phyloP scores from a whole-genome alignment of 2,329 filamentous ascomycete species.

The Ophiostoma populinum region DNA sequence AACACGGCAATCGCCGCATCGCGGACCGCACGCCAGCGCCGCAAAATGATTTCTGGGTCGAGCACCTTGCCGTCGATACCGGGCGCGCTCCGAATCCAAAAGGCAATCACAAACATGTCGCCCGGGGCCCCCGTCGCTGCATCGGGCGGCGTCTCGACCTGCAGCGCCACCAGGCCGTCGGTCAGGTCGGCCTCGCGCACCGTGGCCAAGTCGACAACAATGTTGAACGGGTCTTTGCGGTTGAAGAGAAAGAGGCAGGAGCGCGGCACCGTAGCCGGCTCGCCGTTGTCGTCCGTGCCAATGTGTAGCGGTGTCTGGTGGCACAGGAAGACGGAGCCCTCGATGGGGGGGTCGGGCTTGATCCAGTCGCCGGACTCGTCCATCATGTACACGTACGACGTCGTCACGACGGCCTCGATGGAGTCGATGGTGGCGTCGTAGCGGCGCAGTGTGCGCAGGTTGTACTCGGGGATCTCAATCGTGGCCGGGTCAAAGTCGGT shows the following conservation, averaged over 20 bases:
- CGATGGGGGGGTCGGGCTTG: slow-evolving; percentile 50
- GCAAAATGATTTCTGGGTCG: slow-evolving; percentile 19
- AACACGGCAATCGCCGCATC: slow-evolving; percentile 15
- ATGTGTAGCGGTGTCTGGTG: slow-evolving; percentile 32
- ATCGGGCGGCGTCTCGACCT: slow-evolving; percentile 4
- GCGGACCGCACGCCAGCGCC: slow-evolving; percentile 22
- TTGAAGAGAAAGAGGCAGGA: slow-evolving; percentile 57
- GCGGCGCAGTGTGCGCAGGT: slow-evolving; percentile 66
- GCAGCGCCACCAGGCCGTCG: slow-evolving; percentile 24
- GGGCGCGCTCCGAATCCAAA: slow-evolving; percentile 32
- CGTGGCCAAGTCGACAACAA: slow-evolving; percentile 45
- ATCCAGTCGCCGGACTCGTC: slow-evolving; percentile 55
- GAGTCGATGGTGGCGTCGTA: slow-evolving; percentile 57
- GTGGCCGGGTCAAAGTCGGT: slow-evolving; percentile 29
- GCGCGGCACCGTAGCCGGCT: slow-evolving; percentile 20
- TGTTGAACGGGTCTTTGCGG: slow-evolving; percentile 52
- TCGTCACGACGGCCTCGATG: slow-evolving; percentile 68
- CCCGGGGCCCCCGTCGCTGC: slow-evolving; percentile 1
- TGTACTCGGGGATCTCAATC: slow-evolving; percentile 56
- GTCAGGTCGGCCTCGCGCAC: slow-evolving; percentile 47
- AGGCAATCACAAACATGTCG: slow-evolving; percentile 26
- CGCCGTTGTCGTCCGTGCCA: slow-evolving; percentile 15
- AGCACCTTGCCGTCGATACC: slow-evolving; percentile 4
- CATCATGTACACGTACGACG: slow-evolving; percentile 63
- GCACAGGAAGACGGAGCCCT: slow-evolving; percentile 83